Percentiles rank a stretch among this genome's conserved stretches.
Evolutionary conservation across 106 monocot genomes (phyloP).

Genomic region (Ottelia alismoides): DNA sequence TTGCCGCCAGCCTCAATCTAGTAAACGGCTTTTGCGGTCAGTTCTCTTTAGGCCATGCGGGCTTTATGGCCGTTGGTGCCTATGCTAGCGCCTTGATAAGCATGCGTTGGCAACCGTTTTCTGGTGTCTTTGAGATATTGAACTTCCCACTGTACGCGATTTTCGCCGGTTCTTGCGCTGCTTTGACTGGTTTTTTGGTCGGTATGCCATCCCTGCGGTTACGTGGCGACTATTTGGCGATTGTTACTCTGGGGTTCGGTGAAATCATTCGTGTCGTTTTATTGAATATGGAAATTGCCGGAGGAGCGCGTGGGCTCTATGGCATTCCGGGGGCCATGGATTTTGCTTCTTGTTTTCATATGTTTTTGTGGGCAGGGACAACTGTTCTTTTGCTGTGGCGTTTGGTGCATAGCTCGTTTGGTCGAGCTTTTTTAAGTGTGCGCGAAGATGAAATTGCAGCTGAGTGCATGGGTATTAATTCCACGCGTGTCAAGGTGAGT

Average conservation of each 20-base stretch:
- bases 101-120: neutral
- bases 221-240: too few relatives aligned
- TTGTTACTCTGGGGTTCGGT: too few relatives aligned
- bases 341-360: neutral
- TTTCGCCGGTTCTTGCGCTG: neutral
- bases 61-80: neutral
- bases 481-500: neutral
- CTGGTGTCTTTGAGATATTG: neutral
- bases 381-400: neutral
- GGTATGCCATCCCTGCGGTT: neutral
- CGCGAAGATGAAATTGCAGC: neutral
- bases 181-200: neutral
- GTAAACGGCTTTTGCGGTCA: neutral
- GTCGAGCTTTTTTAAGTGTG: neutral
- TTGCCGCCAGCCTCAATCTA: neutral
- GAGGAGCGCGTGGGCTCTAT: neutral
- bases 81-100: neutral
- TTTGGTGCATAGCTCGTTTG: neutral
- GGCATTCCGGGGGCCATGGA: neutral
- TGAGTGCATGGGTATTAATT: neutral
- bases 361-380: neutral
- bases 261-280: neutral
- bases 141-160: neutral
- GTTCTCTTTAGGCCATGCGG: neutral
- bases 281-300: neutral